Evolutionary conservation across 2,329 filamentous ascomycete genomes (phyloP), one percentile per base, ranked within the genome.

Genomic region (Aspergillus floridensis): DNA sequence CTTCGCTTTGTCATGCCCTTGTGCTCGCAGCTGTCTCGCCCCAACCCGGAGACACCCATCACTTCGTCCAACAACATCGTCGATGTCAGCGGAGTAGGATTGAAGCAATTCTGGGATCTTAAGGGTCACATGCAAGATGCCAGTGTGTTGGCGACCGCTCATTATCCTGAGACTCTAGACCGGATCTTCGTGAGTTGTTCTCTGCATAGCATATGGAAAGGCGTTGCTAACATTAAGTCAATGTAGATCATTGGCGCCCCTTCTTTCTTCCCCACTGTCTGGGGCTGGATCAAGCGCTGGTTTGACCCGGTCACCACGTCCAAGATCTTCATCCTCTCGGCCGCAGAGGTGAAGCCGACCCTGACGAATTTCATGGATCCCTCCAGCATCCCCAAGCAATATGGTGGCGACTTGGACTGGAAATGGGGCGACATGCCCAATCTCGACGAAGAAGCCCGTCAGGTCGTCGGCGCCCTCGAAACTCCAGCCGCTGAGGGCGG

Each of bases 101-200:
- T 98, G 74, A 92, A 91, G 80, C 92, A 96, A 79, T 97, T 97
- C 75, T 97, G 93, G 93, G 96, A 96, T 77, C 78, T 98, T 63
- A 95, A 96, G 81, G 80, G 79, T 24, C 93, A 97, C 76, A 96
- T 98, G 92, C 93, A 97, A 78, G 89, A 92, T 70, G 93, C 93
- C 2, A 93, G 89, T 70, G 86, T 88, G 60, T 81, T 97, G 57
- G 93, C 93, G 5, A 97, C 93, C 3, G 92, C 93, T 5, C 91
- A 97, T 77, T 98, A 97, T 74, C 93, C 93, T 0, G 93, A 98
- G 78, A 98, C 93, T 0, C 79, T 97, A 53, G 93, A 96, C 74
- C 84, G 91, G 66, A 90, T 90, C 74, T 92, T 88, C 71, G 83
- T 85, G 75, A 60, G 81, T 70, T 14, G 14, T 12, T 54, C 46